phyloP scores from a whole-genome alignment of 2,329 filamentous ascomycete genomes.

The Penicillium sp. region DNA sequence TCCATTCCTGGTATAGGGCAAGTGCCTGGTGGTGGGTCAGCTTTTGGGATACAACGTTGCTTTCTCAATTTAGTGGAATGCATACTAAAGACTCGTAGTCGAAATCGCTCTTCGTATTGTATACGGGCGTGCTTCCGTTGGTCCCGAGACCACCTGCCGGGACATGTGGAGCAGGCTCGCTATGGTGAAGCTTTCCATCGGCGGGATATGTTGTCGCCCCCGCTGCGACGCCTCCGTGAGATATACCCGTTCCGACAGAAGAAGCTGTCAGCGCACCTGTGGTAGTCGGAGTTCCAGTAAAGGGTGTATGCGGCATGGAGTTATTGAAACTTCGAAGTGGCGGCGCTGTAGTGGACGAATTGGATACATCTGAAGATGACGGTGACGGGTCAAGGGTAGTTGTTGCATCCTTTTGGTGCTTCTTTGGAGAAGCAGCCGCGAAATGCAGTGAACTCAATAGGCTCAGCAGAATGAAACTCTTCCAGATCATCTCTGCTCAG shows the following conservation, averaged over 20 bases:
- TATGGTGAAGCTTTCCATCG: constrained; percentile 65
- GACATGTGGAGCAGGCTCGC: constrained; percentile 67
- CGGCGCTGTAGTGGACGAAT: constrained; percentile 8
- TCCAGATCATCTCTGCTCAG: constrained; percentile 14
- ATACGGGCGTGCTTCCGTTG: constrained; percentile 72
- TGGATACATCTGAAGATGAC: neutral
- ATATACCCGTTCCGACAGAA: constrained; percentile 55
- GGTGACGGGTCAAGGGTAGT: neutral
- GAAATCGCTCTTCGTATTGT: constrained; percentile 76
- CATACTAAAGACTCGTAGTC: constrained; percentile 70
- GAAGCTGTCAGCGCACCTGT: constrained; percentile 62
- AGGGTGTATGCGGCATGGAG: constrained; percentile 65
- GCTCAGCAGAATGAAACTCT: constrained; percentile 12
- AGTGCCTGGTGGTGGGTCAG: constrained; percentile 47
- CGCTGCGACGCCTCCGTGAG: constrained; percentile 55
- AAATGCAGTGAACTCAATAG: constrained; percentile 19
- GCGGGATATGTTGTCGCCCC: constrained; percentile 68
- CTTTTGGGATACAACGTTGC: neutral
- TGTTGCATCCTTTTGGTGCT: neutral
- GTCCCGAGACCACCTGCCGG: constrained; percentile 73
- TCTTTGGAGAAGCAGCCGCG: constrained; percentile 16
- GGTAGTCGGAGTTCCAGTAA: constrained; percentile 62
- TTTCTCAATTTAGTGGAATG: neutral
- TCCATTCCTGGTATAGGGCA: constrained; percentile 77
- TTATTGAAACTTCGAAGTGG: constrained; percentile 51